Base-by-base conservation (phyloP, 495 filamentous ascomycete genomes). In the Xylaria longipes region DNA sequence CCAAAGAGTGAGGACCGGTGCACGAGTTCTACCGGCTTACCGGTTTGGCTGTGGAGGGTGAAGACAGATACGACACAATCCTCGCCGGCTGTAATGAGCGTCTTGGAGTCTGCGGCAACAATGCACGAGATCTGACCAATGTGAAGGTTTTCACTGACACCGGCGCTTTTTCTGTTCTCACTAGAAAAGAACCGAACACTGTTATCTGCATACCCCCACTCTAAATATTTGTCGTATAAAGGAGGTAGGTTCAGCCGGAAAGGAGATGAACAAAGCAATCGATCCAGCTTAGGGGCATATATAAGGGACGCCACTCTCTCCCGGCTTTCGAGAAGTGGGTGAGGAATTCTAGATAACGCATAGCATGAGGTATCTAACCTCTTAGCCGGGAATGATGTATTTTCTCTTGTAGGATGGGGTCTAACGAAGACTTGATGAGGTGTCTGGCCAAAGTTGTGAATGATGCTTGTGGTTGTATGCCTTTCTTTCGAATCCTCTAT, bases 371-470 rank as follows among this genome's bases (percentile, higher is more conserved):
- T 91, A 81, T 98, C 96, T 6, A 99, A 82, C 58, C 93, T 85
- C 68, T 85, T 89, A 31, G 86, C 81, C 45, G 87, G 89, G 63
- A 82, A 86, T n/a, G 88, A 81, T 33, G 85, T 80, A 52, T 90
- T 86, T 74, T 98, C 95, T 48, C 91, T 87, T 43, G 86, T 78
- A 9, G 91, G 89, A 81, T 99, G 96, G 20, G 90, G 85, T 71
- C 91, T 89, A 37, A 89, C 90, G 80, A 98, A 99, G 25, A 98
- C 91, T 80, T 99, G 96, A 80, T 95, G 90, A 2, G 97, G 97
- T 15, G 97, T 99, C 79, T 99, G 96, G 1, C 96, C 96, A 81
- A 99, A 99, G 77, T 98, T 98, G 81, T 99, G 94, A 71, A 99
- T 97, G 76, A 97, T 97, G 31, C 94, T 93, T 73, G 97, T 97